These are phyloP conservation scores for Vigna nakashimae DNA, from an alignment of 306 rosid genomes.

Conservation along the genomic window DNA sequence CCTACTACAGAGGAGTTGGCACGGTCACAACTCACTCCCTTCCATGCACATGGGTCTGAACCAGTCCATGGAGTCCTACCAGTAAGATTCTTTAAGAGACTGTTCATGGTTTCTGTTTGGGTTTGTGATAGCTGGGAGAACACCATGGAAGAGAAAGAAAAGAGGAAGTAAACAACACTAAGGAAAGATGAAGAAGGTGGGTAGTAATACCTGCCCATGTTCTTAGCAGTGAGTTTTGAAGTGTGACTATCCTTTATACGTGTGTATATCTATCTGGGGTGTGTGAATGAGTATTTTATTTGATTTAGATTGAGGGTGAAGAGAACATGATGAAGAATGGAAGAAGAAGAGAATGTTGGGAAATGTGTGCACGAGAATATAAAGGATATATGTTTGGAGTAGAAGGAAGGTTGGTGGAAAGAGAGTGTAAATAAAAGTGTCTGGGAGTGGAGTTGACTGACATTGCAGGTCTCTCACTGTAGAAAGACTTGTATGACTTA, in stretches of 20 bases:
- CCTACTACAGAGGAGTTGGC: slow-evolving; percentile 44
- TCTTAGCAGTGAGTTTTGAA: slow-evolving; percentile 9
- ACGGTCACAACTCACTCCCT: slow-evolving; percentile 60
- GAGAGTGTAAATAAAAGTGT: not conserved
- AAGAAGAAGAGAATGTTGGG: slow-evolving; percentile 20
- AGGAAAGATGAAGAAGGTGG: slow-evolving; percentile 30
- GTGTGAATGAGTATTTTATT: not conserved
- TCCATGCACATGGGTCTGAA: slow-evolving; percentile 73
- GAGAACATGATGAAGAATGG: not conserved
- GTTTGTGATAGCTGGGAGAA: slow-evolving; percentile 55
- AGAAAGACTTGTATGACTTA: not conserved
- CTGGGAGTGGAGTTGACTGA: slow-evolving; percentile 52
- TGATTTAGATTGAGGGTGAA: slow-evolving; percentile 36
- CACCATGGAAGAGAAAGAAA: slow-evolving; percentile 54
- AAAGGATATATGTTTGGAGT: not conserved
- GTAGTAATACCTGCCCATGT: slow-evolving; percentile 58
- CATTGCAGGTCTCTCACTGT: slow-evolving; percentile 20
- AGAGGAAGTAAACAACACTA: slow-evolving; percentile 38
- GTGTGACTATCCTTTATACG: slow-evolving; percentile 7
- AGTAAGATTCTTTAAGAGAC: slow-evolving; percentile 40
- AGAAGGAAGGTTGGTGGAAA: slow-evolving; percentile 25
- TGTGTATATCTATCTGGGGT: not conserved
- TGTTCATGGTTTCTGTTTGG: slow-evolving; percentile 59
- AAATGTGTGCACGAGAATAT: slow-evolving; percentile 10
- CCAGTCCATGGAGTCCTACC: slow-evolving; percentile 45